Percentiles rank a stretch among this genome's conserved stretches.
Conservation (phyloP, 495 filamentous ascomycete species). For the Trypethelium eluteriae region DNA sequence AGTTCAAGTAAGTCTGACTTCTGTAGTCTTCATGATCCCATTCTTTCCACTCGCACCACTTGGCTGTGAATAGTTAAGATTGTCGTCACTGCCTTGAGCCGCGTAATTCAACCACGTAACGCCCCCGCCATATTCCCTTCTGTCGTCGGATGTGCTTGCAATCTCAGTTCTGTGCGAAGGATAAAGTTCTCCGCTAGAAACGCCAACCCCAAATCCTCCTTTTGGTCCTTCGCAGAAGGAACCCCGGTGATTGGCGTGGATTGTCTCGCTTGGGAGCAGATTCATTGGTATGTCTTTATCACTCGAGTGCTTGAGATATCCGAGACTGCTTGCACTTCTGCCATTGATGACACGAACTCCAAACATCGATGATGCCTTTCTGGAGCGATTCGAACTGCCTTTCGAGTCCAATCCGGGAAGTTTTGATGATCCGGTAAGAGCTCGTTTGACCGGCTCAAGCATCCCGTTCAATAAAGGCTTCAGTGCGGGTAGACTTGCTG, state of each 20-base stretch:
- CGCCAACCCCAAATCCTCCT: background rate
- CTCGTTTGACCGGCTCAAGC: slow-evolving; percentile 22
- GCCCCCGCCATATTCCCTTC: background rate
- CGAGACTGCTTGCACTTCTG: slow-evolving; percentile 18
- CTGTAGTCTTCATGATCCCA: slow-evolving; percentile 25
- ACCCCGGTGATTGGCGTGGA: background rate
- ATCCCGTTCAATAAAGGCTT: slow-evolving; percentile 31
- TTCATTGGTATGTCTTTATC: slow-evolving; percentile 20
- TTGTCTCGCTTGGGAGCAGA: slow-evolving; percentile 9
- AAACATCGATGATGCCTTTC: background rate
- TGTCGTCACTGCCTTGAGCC: background rate
- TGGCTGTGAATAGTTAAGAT: background rate
- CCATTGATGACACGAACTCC: slow-evolving; percentile 7
- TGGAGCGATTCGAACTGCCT: background rate
- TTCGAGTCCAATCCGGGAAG: background rate
- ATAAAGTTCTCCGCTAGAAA: background rate
- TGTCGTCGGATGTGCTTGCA: background rate
- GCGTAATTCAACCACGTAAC: background rate
- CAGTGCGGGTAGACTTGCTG: slow-evolving; percentile 28
- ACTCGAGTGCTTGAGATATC: slow-evolving; percentile 22
- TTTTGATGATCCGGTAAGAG: slow-evolving; percentile 17
- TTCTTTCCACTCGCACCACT: slow-evolving; percentile 16
- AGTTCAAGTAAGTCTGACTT: slow-evolving; percentile 18
- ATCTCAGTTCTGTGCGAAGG: background rate
- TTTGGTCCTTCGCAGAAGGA: background rate